Evolutionary conservation across 352 stramenopile genomes (phyloP).

Genomic region (Globisporangium orthogonon): DNA sequence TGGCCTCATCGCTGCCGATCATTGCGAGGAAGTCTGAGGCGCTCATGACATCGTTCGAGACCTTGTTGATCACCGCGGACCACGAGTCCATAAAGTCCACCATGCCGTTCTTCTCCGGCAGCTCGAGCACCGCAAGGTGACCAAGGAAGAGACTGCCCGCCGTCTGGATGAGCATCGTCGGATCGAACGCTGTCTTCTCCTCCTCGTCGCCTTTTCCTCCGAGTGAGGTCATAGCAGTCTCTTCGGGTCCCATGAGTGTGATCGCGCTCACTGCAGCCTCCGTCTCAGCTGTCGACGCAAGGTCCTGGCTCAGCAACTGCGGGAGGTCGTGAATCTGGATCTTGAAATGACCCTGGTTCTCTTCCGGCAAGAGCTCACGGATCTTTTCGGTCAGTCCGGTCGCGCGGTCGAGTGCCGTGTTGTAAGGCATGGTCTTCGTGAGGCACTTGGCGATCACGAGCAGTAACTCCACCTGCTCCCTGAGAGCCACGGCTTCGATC

Average conservation of each 20-base stretch:
- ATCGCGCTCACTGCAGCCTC: constrained; percentile 41
- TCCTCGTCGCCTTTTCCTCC: constrained; percentile 17
- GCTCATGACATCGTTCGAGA: constrained; percentile 58
- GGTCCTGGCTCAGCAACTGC: constrained; percentile 20
- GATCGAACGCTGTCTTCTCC: constrained; percentile 21
- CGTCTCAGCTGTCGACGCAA: constrained; percentile 14
- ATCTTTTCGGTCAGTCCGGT: constrained; percentile 38
- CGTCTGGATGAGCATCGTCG: constrained; percentile 28
- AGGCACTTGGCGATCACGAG: constrained; percentile 53
- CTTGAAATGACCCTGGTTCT: constrained; percentile 56
- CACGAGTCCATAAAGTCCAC: constrained; percentile 70
- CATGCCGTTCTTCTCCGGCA: constrained; percentile 42
- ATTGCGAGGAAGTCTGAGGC: constrained; percentile 51
- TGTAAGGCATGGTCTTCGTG: constrained; percentile 32
- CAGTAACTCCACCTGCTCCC: constrained; percentile 58
- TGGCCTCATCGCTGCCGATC: constrained; percentile 32
- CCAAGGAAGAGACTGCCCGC: constrained; percentile 47
- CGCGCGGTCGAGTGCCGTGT: constrained; percentile 42
- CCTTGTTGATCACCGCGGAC: constrained; percentile 54
- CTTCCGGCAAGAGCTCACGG: constrained; percentile 25
- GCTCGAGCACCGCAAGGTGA: constrained; percentile 42
- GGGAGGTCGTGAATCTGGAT: constrained; percentile 28
- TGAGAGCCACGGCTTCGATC: constrained; percentile 32
- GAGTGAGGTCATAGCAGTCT: constrained; percentile 37
- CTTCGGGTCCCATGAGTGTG: constrained; percentile 51